Base-by-base conservation (phyloP, 345 rosid species). In the Litchi chinensis region DNA sequence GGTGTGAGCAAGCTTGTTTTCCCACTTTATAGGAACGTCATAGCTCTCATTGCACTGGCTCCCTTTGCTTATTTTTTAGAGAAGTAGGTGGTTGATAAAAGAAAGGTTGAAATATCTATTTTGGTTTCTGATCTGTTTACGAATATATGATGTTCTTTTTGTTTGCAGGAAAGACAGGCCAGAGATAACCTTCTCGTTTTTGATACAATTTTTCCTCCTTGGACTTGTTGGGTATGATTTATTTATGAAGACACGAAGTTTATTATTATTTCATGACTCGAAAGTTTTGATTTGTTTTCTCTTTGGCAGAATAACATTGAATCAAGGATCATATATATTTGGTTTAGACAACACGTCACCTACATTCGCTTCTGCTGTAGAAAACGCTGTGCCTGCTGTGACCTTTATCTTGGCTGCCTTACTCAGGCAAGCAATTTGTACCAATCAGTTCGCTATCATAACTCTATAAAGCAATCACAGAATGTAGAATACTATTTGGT, bases 1-100 rank as follows among this genome's bases (percentile, higher is more conserved):
- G 93, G 90, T 52, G 88, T 92, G 68, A 90, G 93, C 92, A 92
- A 90, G 82, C 89, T 92, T 40, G 89, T 92, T 73, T 92, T 86
- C 84, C 90, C 92, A 41, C 76, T 88, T 76, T 92, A 92, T 69
- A 90, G 96, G 84, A 92, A 84, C 86, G 84, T 88, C 80, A 73
- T 90, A 48, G 93, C 93, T 24, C 81, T 90, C 78, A 81, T 82
- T 83, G 85, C 86, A 75, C 86, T 92, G 46, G 87, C 86, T 79
- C 91, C 96, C 40, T 83, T 82, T 73, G 91, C 93, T 52, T 92
- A 78, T 88, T 85, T 89, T 84, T 75, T 90, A 21, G 93, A 92
- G 81, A 92, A 86, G 93, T 92, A 87, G 39, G 83, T 71, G 5
- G 11, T 22, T 43, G 4, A 43, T 24, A 22, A 24, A 28, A 22